Conservation (phyloP, 2,329 filamentous ascomycete species). For the Microcyclosporella mali region DNA sequence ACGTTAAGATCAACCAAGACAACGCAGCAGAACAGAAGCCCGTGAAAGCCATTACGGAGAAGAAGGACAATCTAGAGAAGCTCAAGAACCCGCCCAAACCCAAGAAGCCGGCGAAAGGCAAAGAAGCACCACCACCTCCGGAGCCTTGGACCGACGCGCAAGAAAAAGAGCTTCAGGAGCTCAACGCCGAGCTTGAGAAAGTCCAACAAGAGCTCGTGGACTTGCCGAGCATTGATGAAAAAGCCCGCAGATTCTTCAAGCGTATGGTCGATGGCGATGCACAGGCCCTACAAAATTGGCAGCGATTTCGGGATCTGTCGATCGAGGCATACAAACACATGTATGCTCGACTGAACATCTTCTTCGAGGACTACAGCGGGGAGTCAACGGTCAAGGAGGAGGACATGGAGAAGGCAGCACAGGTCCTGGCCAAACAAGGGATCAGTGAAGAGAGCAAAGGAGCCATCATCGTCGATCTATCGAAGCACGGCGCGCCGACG, state of each 20-base stretch:
- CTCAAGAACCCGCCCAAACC: conserved; percentile 35
- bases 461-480: conserved; percentile 62
- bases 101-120: conserved; percentile 38
- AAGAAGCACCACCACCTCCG: conserved; percentile 36
- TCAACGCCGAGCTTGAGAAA: conserved; percentile 44
- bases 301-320: conserved; percentile 57
- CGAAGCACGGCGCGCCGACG: conserved; percentile 61
- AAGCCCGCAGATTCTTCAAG: conserved; percentile 66
- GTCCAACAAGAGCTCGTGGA: conserved; percentile 43
- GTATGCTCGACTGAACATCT: conserved; percentile 59
- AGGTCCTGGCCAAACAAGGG: conserved; percentile 52
- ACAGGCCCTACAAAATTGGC: conserved; percentile 56
- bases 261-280: conserved; percentile 59
- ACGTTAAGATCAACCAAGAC: conserved; percentile 65
- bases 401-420: conserved; percentile 56
- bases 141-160: conserved; percentile 38
- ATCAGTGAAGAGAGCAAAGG: conserved; percentile 60
- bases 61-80: conserved; percentile 38
- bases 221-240: conserved; percentile 60
- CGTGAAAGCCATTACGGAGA: conserved; percentile 47
- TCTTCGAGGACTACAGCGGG: conserved; percentile 61
- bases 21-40: conserved; percentile 60
- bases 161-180: conserved; percentile 44
- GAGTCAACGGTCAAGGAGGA: conserved; percentile 61
- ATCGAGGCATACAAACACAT: conserved; percentile 60